Evolutionary conservation across 2,329 filamentous ascomycete genomes (phyloP), one percentile per base, ranked within the genome.

Genomic region (Plenodomus biglobosus): DNA sequence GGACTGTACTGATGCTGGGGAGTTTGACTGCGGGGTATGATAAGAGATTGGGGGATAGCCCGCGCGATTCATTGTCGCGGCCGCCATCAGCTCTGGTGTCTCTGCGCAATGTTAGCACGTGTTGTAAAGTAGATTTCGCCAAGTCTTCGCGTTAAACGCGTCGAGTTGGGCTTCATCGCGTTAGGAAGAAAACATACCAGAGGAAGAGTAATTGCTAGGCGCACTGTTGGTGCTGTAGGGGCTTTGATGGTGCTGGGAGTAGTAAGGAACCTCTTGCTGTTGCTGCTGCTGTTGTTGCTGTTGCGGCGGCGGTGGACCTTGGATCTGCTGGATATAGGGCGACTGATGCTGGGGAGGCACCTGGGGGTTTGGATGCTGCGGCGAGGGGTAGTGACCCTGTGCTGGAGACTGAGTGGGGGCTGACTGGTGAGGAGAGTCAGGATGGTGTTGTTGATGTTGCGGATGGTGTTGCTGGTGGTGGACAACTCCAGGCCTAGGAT

Each of bases 11-110:
- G 92, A 95, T 34, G 90, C 90, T 40, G 92, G 92, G 46, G 92
- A 96, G 74, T 92, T 95, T 47, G 92, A 95, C 76, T 96, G 92
- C 46, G 92, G 91, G 16, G 92, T 95, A 73, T 96, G 90, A 71
- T 96, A 96, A 18, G 64, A 65, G 69, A 96, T 95, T 52, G 90
- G 90, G 61, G 92, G 92, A 71, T 95, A 96, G 17, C 61, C 64
- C 55, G 81, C 74, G 62, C 84, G 80, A 70, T 83, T 84, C 80
- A 86, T 85, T 58, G 83, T 82, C 61, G 83, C 80, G 60, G 83
- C 78, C 55, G 84, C 83, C 85, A 87, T 87, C 66, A 80, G 76
- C 68, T 85, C 83, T 69, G 85, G 84, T 72, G 86, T 84, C 73
- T 90, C 87, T 88, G 85, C 81, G 76, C 64, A 79, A 75, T 4